Evolutionary conservation across 108 stramenopile genomes (phyloP).

Genomic region (Stephanodiscus triporus): DNA sequence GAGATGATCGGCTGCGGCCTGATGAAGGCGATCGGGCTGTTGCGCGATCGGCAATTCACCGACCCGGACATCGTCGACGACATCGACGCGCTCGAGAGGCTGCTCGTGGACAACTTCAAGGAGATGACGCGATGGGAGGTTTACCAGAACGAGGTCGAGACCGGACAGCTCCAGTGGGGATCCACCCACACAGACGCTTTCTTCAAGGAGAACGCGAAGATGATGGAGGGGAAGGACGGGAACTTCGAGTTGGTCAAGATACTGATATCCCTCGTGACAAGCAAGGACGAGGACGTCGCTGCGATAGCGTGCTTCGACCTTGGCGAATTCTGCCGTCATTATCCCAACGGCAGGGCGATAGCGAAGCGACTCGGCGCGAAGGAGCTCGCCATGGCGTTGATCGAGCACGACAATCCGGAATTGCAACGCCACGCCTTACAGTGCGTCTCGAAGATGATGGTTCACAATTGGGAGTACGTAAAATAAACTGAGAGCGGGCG

Average conservation of each 20-base stretch:
- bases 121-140: slow-evolving; percentile 87
- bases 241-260: slow-evolving; percentile 69
- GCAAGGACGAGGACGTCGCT: slow-evolving; percentile 68
- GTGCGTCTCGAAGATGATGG: slow-evolving; percentile 93
- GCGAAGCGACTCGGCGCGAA: slow-evolving; percentile 86
- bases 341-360: slow-evolving; percentile 87
- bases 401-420: slow-evolving; percentile 81
- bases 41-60: slow-evolving; percentile 71
- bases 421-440: slow-evolving; percentile 89
- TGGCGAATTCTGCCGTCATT: slow-evolving; percentile 92
- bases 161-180: slow-evolving; percentile 88
- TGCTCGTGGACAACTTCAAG: slow-evolving; percentile 68
- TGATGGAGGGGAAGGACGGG: slow-evolving; percentile 68
- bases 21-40: slow-evolving; percentile 64
- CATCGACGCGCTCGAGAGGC: slow-evolving; percentile 61
- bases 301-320: slow-evolving; percentile 94
- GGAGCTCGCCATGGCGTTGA: slow-evolving; percentile 82
- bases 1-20: slow-evolving; percentile 81
- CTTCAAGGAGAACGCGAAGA: slow-evolving; percentile 69
- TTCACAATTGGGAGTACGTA: slow-evolving; percentile 71
- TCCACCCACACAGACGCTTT: slow-evolving; percentile 89
- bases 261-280: slow-evolving; percentile 70
- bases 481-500: slow-evolving; percentile 20
- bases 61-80: slow-evolving; percentile 84
- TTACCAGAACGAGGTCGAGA: slow-evolving; percentile 80